phyloP scores from a whole-genome alignment of 768 basidiomycete genomes.

The Cubamyces sp. region DNA sequence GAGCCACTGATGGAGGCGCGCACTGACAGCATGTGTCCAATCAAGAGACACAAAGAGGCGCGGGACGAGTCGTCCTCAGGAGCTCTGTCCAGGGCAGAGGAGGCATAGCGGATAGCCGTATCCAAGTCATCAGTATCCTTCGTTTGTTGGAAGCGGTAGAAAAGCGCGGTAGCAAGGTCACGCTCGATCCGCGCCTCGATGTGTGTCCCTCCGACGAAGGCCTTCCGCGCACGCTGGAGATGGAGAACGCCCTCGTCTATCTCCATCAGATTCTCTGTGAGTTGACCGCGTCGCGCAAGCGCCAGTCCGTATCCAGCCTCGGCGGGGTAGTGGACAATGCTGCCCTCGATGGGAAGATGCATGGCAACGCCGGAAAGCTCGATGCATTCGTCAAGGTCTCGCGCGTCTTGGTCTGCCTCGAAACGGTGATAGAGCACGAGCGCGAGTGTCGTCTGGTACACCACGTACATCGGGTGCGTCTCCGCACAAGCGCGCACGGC shows the following conservation, averaged over 20 bases:
- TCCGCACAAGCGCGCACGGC: background rate
- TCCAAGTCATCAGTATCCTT: background rate
- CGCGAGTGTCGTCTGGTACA: background rate
- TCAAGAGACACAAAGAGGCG: background rate
- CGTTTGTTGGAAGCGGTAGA: constrained; percentile 3
- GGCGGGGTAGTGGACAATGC: background rate
- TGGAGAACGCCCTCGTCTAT: background rate
- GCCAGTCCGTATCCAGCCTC: background rate
- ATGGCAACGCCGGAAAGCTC: background rate
- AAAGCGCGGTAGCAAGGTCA: constrained; percentile 3
- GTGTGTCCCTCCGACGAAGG: background rate
- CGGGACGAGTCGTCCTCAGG: background rate
- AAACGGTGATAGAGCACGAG: background rate
- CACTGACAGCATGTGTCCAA: background rate
- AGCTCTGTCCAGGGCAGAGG: background rate
- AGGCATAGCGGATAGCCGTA: constrained; percentile 1
- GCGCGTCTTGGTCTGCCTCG: constrained; percentile 1
- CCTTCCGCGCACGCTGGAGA: background rate
- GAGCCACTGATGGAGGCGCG: background rate
- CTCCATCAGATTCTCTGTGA: background rate
- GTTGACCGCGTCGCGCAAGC: background rate
- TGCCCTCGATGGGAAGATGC: background rate
- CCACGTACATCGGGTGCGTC: background rate
- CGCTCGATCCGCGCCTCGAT: constrained; percentile 7
- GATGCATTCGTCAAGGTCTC: background rate